Conservation (phyloP, 148 eudicot species). For the Selenicereus undatus region DNA sequence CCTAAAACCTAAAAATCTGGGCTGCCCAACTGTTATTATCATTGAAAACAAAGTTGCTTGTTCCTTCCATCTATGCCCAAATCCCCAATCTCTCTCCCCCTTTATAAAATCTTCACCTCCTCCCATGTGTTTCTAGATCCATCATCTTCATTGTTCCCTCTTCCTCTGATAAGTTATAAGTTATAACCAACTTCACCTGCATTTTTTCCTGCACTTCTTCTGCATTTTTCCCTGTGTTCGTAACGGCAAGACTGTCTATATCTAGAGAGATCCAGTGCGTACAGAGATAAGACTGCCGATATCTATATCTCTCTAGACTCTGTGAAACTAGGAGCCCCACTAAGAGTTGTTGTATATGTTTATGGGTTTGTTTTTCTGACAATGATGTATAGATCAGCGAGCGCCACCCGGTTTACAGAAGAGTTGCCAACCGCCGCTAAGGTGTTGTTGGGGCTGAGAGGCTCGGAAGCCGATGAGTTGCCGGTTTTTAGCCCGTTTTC, state of each 20-base stretch:
- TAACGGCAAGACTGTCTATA: too few species aligned
- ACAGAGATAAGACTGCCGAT: too few species aligned
- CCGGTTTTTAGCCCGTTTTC: slow-evolving; percentile 22
- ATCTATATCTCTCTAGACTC: too few species aligned
- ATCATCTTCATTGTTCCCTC: background rate
- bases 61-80: background rate
- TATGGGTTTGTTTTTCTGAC: background rate
- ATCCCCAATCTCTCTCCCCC: background rate
- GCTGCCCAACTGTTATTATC: background rate
- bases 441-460: slow-evolving; percentile 14
- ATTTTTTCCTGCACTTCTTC: too few species aligned
- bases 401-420: slow-evolving; percentile 33
- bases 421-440: slow-evolving; percentile 23
- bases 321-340: too few species aligned
- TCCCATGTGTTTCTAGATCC: background rate
- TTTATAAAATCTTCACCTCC: background rate
- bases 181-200: too few species aligned
- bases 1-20: background rate
- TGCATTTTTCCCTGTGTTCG: too few species aligned
- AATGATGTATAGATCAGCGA: slow-evolving; percentile 51
- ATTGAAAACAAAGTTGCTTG: slow-evolving; percentile 19
- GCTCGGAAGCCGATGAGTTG: slow-evolving; percentile 17
- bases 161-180: too few species aligned
- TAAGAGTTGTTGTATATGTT: too few species aligned
- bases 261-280: too few species aligned